phyloP scores from a whole-genome alignment of 179 eudicot species.

The Beta macrorhiza region DNA sequence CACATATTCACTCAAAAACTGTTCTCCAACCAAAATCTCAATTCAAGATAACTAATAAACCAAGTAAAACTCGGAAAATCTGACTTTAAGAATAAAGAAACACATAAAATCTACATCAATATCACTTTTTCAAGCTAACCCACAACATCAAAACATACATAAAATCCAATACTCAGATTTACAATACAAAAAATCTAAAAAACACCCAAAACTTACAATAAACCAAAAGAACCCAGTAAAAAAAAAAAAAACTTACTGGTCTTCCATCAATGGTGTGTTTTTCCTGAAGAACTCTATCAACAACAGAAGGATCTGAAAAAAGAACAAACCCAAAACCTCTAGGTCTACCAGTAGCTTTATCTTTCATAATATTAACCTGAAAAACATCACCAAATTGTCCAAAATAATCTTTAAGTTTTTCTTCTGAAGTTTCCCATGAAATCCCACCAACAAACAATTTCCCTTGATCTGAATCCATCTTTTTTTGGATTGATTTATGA shows the following conservation, averaged over 20 bases:
- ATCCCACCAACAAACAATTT: constrained; percentile 86
- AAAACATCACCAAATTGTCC: constrained; percentile 62
- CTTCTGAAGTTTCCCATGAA: constrained; percentile 80
- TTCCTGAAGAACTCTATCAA: constrained; percentile 68
- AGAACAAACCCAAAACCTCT: constrained; percentile 86
- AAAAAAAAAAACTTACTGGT: constrained; percentile 35
- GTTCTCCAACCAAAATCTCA: too few species aligned
- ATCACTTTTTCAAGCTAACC: too few species aligned
- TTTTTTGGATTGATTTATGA: not conserved
- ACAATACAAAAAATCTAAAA: not conserved
- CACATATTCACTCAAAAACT: too few species aligned
- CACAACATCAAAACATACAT: not conserved
- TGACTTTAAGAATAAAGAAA: too few species aligned
- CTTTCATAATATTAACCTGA: constrained; percentile 68
- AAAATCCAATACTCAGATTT: not conserved
- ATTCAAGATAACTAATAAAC: too few species aligned
- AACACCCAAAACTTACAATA: not conserved
- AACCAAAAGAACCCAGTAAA: not conserved
- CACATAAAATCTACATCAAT: too few species aligned
- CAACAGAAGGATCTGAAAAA: constrained; percentile 66
- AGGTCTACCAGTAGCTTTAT: constrained; percentile 59
- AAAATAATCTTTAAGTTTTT: constrained; percentile 62
- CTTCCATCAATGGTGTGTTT: constrained; percentile 73
- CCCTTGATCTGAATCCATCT: constrained; percentile 82
- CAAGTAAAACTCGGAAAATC: too few species aligned